Base-by-base conservation (phyloP, 257 asterid genomes). In the Penstemon davidsonii region DNA sequence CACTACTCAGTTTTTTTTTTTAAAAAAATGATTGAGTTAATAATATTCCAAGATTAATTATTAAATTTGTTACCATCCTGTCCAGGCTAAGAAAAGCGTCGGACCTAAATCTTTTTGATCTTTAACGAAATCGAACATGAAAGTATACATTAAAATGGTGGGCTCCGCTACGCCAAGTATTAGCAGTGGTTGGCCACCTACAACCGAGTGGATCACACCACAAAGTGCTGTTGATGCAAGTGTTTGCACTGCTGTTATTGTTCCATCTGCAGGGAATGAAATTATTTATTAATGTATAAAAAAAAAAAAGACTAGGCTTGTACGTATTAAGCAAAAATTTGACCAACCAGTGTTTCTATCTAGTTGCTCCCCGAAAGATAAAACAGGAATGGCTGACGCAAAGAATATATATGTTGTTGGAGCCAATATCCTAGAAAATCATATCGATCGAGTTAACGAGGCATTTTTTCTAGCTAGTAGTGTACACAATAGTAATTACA, bases 81-180 rank as follows among this genome's bases (percentile, higher is more conserved):
- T 67, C 99, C 99, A 94, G 45, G 97, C 96, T 52, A 91, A 77
- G 80, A 87, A 94, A 67, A 94, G 82, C 66, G 77, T 60, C 46
- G 71, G 84, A 25, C 99, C 97, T 88, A 94, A 79, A 70, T 87
- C 96, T 59, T 83, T 86, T 50, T 93, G 82, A 72, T 86, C 93
- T 81, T 90, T 91, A 13, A 88, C 97, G 15, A 94, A 94, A 66
- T 88, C 72, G 81, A 83, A 91, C 97, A 94, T 88, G 82, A 88
- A 94, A 67, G 97, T 94, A 86, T 94, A 94, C 99, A 94, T 94
- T 59, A 94, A 71, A 52, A 91, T 96, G 0, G 99, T 94, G 66
- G 99, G 99, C 85, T 94, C 99, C 8, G 99, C 99, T 46, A 94
- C 99, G 6, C 99, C 97, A 53, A 94, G 86, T 74, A 94, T 91